Evolutionary conservation across 1,284 basidiomycete genomes (phyloP), one percentile per base, ranked within the genome.

Genomic region (Puccinia novopanici): DNA sequence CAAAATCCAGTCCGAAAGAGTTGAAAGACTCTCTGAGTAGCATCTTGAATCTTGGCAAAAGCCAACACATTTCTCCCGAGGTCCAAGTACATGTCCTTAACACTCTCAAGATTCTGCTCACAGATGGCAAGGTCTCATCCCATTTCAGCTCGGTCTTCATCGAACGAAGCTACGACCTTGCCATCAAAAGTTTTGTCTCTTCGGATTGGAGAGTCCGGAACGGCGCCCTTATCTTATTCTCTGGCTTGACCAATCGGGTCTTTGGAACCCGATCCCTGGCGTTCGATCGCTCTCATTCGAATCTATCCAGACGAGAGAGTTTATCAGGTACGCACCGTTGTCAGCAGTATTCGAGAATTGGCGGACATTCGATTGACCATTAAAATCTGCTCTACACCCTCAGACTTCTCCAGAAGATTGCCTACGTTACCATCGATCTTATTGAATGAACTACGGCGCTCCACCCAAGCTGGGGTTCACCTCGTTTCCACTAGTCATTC

Each of bases 191-290:
- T 52, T 80, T 80, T 30, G 57, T 72, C 15, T 80, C 78, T 55
- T 24, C 45, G 15, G 78, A 80, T 67, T 80, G 78, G 78, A 59
- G 42, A 48, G 68, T 80, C 48, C 78, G 78, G 2, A 80, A 80
- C 45, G 78, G 68, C 22, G 78, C 78, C 24, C 57, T 80, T 37
- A 80, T 80, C 50, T 71, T 80, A 12, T 80, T 80, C 57, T 72
- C 78, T 45, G 78, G 78, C 37, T 63, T 80, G 45, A 80, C 70
- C 17, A 72, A 61, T 63, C 54, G 78, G 12, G 68, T 72, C 55
- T 80, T 80, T 48, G 70, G 57, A 22, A 65, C 55, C 12, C 61
- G 70, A 59, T 52, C 55, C 6, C 30, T 80, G 27, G 59, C 52
- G 19, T 50, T 73, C 30, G 70, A 72, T 55, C 67, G 78, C 48